phyloP scores from a whole-genome alignment of 2,329 filamentous ascomycete genomes.

The Scedosporium aurantiacum region DNA sequence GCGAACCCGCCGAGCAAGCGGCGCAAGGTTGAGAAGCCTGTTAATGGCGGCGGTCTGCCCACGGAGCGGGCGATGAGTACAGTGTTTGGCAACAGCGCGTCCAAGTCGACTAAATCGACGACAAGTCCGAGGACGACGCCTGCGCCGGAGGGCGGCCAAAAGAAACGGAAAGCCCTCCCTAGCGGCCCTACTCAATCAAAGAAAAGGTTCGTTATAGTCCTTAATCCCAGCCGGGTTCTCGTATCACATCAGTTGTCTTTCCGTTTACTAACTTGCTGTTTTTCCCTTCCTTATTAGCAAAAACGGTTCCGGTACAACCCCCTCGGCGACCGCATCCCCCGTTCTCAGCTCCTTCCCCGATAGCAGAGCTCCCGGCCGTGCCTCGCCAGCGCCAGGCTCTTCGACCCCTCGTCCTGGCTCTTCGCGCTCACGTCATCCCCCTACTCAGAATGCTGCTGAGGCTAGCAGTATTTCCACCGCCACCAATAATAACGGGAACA shows the following conservation, averaged over 20 bases:
- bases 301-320: constrained; percentile 40
- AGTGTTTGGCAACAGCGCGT: constrained; percentile 32
- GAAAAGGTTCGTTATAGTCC: constrained; percentile 53
- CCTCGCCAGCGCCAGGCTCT: constrained; percentile 48
- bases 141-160: constrained; percentile 50
- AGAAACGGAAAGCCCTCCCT: constrained; percentile 57
- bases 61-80: constrained; percentile 61
- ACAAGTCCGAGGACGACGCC: constrained; percentile 61
- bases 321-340: constrained; percentile 65
- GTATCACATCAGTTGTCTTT: not conserved
- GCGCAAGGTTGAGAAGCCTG: constrained; percentile 64
- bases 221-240: not conserved
- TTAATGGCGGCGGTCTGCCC: constrained; percentile 20
- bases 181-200: constrained; percentile 60
- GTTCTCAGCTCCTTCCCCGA: constrained; percentile 60
- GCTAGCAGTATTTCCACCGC: not conserved
- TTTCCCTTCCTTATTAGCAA: constrained; percentile 15
- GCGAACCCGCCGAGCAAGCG: constrained; percentile 56
- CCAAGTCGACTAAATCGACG: constrained; percentile 22
- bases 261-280: not conserved
- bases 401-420: constrained; percentile 50
- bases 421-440: constrained; percentile 66
- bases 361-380: constrained; percentile 35
- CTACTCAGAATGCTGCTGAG: constrained; percentile 49
- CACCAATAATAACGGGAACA: constrained; percentile 17